Conservation (phyloP, 495 filamentous ascomycete species). For the Lasiosphaeria miniovina region DNA sequence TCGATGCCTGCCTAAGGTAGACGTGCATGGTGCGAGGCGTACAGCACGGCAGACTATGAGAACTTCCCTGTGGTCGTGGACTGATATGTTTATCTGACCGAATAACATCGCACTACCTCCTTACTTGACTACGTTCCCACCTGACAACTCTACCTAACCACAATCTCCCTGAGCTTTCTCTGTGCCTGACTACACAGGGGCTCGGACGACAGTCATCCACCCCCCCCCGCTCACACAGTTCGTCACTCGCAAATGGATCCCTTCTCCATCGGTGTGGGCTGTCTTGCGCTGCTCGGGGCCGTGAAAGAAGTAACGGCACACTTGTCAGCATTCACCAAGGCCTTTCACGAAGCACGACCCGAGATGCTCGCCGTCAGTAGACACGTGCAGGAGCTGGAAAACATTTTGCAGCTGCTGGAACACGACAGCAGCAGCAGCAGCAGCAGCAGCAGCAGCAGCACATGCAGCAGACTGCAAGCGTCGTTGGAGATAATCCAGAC, state of each 20-base stretch:
- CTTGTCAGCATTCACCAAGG: not conserved
- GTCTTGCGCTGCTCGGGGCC: not conserved
- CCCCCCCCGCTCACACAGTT: not conserved
- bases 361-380: not conserved
- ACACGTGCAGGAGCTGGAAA: not conserved
- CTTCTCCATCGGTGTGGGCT: not conserved
- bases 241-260: not conserved
- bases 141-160: too few species aligned
- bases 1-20: too few species aligned
- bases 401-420: not conserved
- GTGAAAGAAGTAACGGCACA: not conserved
- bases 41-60: too few species aligned
- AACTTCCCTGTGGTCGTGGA: too few species aligned
- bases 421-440: not conserved
- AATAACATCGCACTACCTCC: too few species aligned
- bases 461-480: not conserved
- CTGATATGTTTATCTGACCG: too few species aligned
- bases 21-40: too few species aligned
- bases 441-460: not conserved
- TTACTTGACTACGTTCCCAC: too few species aligned
- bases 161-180: not conserved
- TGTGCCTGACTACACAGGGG: not conserved
- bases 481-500: not conserved
- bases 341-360: not conserved
- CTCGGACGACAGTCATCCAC: not conserved